Evolutionary conservation across 768 basidiomycete genomes (phyloP).

Genomic region (Dentipellis fragilis): DNA sequence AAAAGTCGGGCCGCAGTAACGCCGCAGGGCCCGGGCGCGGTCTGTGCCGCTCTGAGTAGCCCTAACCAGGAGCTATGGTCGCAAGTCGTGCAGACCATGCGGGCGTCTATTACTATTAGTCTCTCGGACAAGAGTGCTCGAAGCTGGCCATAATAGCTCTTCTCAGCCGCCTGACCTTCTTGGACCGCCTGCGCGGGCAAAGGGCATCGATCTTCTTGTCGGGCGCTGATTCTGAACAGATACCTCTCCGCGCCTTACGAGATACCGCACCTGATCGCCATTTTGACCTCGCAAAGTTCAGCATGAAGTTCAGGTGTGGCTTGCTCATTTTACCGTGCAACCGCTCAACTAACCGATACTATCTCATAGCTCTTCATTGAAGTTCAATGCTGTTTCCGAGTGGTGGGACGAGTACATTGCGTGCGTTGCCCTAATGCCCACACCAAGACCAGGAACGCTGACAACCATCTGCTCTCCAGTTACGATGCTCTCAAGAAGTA

Average conservation of each 20-base stretch:
- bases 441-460: not conserved
- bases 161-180: not conserved
- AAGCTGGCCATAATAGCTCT: not conserved
- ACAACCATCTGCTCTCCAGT: slow-evolving; percentile 25
- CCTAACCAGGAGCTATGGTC: no score
- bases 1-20: no score
- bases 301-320: slow-evolving; percentile 55
- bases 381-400: slow-evolving; percentile 85
- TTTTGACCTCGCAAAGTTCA: slow-evolving; percentile 6
- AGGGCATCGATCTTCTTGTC: not conserved
- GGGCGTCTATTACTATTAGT: no score
- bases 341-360: not conserved
- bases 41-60: no score
- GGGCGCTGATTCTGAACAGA: slow-evolving; percentile 1
- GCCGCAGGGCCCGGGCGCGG: no score
- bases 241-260: slow-evolving; percentile 5
- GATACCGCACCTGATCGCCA: not conserved
- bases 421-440: slow-evolving; percentile 31
- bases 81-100: no score
- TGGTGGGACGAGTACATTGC: slow-evolving; percentile 92
- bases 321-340: not conserved
- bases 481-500: slow-evolving; percentile 79
- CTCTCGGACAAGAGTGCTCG: no score
- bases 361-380: slow-evolving; percentile 58
- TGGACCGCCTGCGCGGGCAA: not conserved